Base-by-base conservation (phyloP, 2,329 filamentous ascomycete species). In the Arachnopeziza araneosa region DNA sequence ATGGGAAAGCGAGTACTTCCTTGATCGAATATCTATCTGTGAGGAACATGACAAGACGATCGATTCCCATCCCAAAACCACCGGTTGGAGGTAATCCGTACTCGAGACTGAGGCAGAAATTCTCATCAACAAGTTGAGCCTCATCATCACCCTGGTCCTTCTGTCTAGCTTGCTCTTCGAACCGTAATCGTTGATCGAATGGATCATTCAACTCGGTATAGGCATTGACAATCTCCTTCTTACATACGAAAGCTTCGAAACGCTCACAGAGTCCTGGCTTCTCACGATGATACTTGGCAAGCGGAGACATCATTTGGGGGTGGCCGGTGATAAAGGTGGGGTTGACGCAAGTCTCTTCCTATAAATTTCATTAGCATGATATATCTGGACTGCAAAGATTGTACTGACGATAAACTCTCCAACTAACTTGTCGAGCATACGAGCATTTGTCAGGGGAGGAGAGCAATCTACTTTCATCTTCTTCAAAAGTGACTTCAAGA, bases 141-240 rank as follows among this genome's bases (percentile, higher is more conserved):
- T 99, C 96, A 69, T 98, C 92, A 67, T 99, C 96, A 72, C 96
- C 95, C 78, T 96, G 91, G 7, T 87, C 91, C 84, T 98, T 98
- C 80, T 98, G 93, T 70, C 86, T 83, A 4, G 93, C 93, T 78
- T 99, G 95, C 84, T 98, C 93, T 75, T 96, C 92, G 75, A 93
- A 93, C 30, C 92, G 86, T 64, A 93, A 78, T 63, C 95, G 86
- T 80, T 99, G 95, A 76, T 97, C 93, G 71, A 96, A 93, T 59
- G 93, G 92, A 71, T 97, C 91, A 81, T 96, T 96, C 83, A 99
- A 87, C 85, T 99, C 95, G 49, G 93, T 98, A 79, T 97, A 81
- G 6, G 93, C 93, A 73, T 99, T 98, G 71, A 88, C 89, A 68
- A 98, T 97, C 75, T 98, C 93, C 84, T 95, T 96, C 83, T 92